These are phyloP conservation scores for Cercospora janseana DNA, from an alignment of 2,329 filamentous ascomycete species.

Conservation along the genomic window DNA sequence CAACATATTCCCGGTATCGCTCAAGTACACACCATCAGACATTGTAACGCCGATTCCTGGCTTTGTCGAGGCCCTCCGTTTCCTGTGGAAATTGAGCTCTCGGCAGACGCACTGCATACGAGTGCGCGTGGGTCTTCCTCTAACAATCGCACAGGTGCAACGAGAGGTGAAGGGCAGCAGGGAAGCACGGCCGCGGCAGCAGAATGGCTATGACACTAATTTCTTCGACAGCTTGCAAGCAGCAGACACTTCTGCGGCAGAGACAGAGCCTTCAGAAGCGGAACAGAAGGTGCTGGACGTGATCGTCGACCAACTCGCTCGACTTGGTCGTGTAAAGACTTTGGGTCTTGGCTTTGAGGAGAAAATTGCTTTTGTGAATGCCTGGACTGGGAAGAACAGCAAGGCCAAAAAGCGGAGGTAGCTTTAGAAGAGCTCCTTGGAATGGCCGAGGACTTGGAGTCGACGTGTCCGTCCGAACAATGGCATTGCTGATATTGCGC, in stretches of 20 bases:
- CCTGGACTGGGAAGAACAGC: conserved; percentile 50
- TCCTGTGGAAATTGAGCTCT: conserved; percentile 83
- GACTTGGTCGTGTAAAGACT: conserved; percentile 81
- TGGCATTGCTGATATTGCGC: conserved; percentile 2
- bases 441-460: no score
- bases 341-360: conserved; percentile 81
- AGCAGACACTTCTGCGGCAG: conserved; percentile 24
- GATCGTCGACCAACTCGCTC: conserved; percentile 81
- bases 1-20: conserved; percentile 84
- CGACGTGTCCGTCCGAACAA: not conserved
- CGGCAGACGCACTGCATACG: conserved; percentile 85
- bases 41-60: conserved; percentile 87
- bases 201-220: conserved; percentile 45
- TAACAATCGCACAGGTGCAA: conserved; percentile 47
- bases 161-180: conserved; percentile 29
- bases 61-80: conserved; percentile 58
- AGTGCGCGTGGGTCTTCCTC: conserved; percentile 78
- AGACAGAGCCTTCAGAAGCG: conserved; percentile 43
- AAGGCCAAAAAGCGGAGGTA: conserved; percentile 18
- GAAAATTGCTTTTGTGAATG: conserved; percentile 76
- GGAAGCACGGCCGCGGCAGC: conserved; percentile 22
- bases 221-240: conserved; percentile 47
- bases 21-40: conserved; percentile 84
- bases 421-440: no score
- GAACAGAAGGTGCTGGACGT: conserved; percentile 73